These are phyloP conservation scores for Gnaphalium uliginosum DNA, from an alignment of 129 eudicot genomes.

Conservation along the genomic window DNA sequence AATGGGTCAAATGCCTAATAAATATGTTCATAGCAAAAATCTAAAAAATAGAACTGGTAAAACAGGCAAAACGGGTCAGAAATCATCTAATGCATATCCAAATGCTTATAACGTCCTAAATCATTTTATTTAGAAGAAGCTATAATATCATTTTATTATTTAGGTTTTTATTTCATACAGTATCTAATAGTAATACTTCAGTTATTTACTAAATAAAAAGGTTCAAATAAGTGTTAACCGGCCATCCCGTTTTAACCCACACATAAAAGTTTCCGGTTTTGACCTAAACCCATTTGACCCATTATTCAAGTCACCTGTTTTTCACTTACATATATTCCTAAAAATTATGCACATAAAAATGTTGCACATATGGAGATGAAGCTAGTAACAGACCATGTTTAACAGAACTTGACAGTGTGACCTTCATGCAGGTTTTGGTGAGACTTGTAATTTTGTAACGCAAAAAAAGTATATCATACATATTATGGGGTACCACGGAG, in stretches of 20 bases:
- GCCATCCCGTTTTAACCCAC: not conserved
- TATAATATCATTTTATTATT: not conserved
- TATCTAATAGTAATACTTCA: not conserved
- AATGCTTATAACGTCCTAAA: not conserved
- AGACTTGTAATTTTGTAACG: constrained; percentile 48
- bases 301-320: not conserved
- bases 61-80: no score
- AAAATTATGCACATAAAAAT: not conserved
- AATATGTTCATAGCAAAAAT: not conserved
- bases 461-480: constrained; percentile 30
- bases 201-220: not conserved
- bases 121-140: not conserved
- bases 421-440: constrained; percentile 39
- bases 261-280: not conserved
- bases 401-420: constrained; percentile 10
- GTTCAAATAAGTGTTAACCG: not conserved
- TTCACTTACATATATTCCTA: not conserved
- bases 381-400: not conserved
- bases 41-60: no score
- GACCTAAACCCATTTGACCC: not conserved
- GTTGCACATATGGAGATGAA: not conserved
- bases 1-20: not conserved
- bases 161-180: not conserved
- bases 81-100: not conserved
- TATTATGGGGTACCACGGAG: constrained; percentile 32